These are phyloP conservation scores for Agaricus subrufescens DNA, from an alignment of 768 basidiomycete species.

Conservation along the genomic window DNA sequence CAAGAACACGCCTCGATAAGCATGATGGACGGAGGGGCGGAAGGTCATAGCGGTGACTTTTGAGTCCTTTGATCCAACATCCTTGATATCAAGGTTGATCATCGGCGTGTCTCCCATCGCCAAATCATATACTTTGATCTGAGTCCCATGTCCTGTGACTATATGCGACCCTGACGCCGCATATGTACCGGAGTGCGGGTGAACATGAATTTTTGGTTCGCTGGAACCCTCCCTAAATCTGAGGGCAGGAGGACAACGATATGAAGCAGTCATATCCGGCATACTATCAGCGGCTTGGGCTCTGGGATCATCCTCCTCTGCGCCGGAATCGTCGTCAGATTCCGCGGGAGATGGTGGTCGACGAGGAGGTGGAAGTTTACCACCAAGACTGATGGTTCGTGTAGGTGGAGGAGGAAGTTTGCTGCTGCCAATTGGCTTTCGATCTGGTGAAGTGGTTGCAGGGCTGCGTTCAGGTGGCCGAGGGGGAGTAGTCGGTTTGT, in stretches of 20 bases:
- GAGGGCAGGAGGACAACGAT: slow-evolving; percentile 45
- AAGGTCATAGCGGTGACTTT: slow-evolving; percentile 80
- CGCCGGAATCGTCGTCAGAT: slow-evolving; percentile 50
- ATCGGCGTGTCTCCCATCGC: slow-evolving; percentile 39
- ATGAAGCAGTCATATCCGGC: slow-evolving; percentile 67
- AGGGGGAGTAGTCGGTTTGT: slow-evolving; percentile 10
- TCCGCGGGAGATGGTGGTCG: slow-evolving; percentile 35
- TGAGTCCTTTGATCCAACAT: slow-evolving; percentile 58
- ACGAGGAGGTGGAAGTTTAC: slow-evolving; percentile 63
- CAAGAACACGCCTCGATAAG: slow-evolving; percentile 54
- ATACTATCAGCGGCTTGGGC: slow-evolving; percentile 43
- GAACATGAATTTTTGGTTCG: slow-evolving; percentile 52
- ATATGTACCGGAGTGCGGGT: slow-evolving; percentile 51
- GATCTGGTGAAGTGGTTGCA: slow-evolving; percentile 19
- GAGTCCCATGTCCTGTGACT: slow-evolving; percentile 53
- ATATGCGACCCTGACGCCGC: slow-evolving; percentile 54
- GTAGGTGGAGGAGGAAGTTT: slow-evolving; percentile 71
- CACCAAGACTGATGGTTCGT: slow-evolving; percentile 63
- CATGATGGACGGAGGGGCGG: slow-evolving; percentile 40
- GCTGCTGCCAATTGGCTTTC: slow-evolving; percentile 30
- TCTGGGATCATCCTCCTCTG: slow-evolving; percentile 54
- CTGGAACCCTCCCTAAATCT: slow-evolving; percentile 33
- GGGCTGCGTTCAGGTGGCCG: slow-evolving; percentile 22
- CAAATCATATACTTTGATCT: slow-evolving; percentile 62
- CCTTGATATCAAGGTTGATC: slow-evolving; percentile 55